Evolutionary conservation across 2,329 filamentous ascomycete species (phyloP), one percentile per base, ranked within the genome.

Genomic region (Cercospora sp.): DNA sequence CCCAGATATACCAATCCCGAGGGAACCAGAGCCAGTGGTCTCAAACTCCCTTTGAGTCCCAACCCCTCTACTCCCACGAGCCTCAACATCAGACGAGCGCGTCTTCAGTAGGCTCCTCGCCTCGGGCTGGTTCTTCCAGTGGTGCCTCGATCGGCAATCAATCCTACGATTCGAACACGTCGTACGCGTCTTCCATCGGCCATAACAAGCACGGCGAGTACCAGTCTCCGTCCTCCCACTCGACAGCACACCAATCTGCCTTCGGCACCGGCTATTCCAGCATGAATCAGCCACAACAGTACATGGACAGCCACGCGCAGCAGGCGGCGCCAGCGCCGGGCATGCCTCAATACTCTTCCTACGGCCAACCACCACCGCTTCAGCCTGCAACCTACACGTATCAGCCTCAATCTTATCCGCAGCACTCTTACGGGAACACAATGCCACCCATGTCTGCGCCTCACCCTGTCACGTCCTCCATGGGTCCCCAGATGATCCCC

Each of bases 251-350:
- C 57, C 30, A 69, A 64, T 67, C 69, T 60, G 58, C 69, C 60
- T 64, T 67, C 58, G 58, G 68, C 16, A 69, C 72, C 42, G 58
- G 55, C 45, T 84, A 84, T 78, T 77, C 76, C 79, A 83, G 80
- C 81, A 97, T 97, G 94, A 97, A 97, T 83, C 90, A 91, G 81
- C 86, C 87, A 75, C 87, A 89, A 76, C 85, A 89, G 74, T 94
- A 97, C 75, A 91, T 96, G 89, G 95, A 97, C 80, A 75, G 75
- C 55, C 77, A 79, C 68, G 72, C 69, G 16, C 90, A 91, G 9
- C 91, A 93, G 78, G 89, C 91, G 23, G 91, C 91, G 57, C 90
- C 92, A 13, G 91, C 93, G 0, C 85, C 89, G 68, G 86, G 85
- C 62, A 86, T 96, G 79, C 84, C 87, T 55, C 91, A 94, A 74